Evolutionary conservation across 2,329 filamentous ascomycete genomes (phyloP).

Genomic region (Capronia epimyces): DNA sequence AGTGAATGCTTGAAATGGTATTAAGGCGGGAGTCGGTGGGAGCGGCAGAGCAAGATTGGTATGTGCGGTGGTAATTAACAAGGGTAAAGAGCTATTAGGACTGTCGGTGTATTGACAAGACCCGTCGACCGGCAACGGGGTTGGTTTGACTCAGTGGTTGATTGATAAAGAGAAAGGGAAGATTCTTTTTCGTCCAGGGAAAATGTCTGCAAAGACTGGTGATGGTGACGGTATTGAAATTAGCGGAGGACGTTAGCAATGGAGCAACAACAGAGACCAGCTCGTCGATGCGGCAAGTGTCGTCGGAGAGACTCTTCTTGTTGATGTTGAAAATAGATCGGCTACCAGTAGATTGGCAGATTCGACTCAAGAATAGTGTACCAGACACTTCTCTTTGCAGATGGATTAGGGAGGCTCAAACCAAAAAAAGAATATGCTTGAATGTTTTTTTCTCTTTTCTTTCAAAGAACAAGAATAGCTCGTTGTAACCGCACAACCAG

Average conservation of each 20-base stretch:
- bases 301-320: background rate
- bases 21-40: slow-evolving; percentile 11
- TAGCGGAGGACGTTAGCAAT: background rate
- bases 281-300: slow-evolving; percentile 12
- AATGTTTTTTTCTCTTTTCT: background rate
- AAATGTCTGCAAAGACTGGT: slow-evolving; percentile 20
- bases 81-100: slow-evolving; percentile 24
- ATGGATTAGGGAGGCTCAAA: slow-evolving; percentile 10
- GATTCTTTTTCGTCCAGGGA: slow-evolving; percentile 5
- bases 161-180: slow-evolving; percentile 7
- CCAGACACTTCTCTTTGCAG: slow-evolving; percentile 25
- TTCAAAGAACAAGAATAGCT: slow-evolving; percentile 27
- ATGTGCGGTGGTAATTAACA: slow-evolving; percentile 10
- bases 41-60: slow-evolving; percentile 21
- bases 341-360: too few relatives aligned
- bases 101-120: slow-evolving; percentile 11
- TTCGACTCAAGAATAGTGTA: slow-evolving; percentile 19
- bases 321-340: background rate
- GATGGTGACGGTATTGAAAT: background rate
- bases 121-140: slow-evolving; percentile 28
- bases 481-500: slow-evolving; percentile 22
- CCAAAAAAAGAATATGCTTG: slow-evolving; percentile 14
- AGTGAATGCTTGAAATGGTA: slow-evolving; percentile 5
- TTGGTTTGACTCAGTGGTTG: slow-evolving; percentile 17
- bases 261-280: slow-evolving; percentile 14